Evolutionary conservation across 73 alveolate genomes (phyloP).

Genomic region (Paramecium caudatum): DNA sequence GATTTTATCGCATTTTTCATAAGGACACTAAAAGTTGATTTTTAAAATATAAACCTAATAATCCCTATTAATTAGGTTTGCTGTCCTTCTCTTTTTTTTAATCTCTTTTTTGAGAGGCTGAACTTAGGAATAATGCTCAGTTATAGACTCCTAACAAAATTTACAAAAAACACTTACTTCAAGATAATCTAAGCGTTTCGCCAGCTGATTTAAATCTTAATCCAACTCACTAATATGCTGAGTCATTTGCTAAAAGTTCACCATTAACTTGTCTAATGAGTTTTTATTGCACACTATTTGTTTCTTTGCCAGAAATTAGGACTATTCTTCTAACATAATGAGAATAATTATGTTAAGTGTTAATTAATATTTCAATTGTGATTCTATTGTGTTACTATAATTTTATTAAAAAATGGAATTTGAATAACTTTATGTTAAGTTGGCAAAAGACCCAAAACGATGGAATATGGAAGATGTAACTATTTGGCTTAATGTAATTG

Average conservation of each 20-base stretch:
- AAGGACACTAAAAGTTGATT: slow-evolving; percentile 67
- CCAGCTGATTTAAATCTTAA: slow-evolving; percentile 34
- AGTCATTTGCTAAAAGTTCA: slow-evolving; percentile 25
- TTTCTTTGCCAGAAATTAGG: background rate
- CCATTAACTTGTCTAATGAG: background rate
- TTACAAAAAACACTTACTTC: background rate
- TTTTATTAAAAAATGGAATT: no score
- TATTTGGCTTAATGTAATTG: background rate
- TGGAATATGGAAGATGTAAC: background rate
- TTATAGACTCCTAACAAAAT: slow-evolving; percentile 17
- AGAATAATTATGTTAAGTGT: no score
- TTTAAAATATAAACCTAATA: background rate
- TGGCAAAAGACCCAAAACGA: background rate
- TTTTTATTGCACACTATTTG: background rate
- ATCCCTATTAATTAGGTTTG: slow-evolving; percentile 34
- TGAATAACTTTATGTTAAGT: background rate
- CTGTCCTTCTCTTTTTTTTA: slow-evolving; percentile 61
- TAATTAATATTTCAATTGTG: no score
- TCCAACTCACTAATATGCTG: background rate
- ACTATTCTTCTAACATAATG: background rate
- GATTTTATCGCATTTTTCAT: slow-evolving; percentile 69
- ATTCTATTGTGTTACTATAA: no score
- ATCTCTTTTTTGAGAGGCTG: slow-evolving; percentile 7
- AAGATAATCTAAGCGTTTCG: slow-evolving; percentile 29
- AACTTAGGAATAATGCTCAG: background rate